phyloP scores from a whole-genome alignment of 2,329 filamentous ascomycete species.

The Paraphaeosphaeria sporulosa region DNA sequence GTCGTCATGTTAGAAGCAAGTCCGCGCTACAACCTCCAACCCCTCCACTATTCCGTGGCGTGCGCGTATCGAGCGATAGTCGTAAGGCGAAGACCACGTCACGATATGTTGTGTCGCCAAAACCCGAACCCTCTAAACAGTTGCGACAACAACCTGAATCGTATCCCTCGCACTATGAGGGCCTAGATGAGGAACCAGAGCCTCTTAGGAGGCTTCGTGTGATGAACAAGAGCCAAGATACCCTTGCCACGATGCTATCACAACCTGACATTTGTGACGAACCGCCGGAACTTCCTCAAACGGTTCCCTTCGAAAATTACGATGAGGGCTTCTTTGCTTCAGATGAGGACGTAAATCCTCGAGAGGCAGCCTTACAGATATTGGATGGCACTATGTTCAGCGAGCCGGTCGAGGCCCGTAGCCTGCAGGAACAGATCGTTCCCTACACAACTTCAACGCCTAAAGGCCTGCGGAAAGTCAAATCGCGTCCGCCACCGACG shows the following conservation, averaged over 20 bases:
- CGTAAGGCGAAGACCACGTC: slow-evolving; percentile 19
- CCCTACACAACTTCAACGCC: background rate
- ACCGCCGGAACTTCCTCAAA: slow-evolving; percentile 26
- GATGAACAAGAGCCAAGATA: slow-evolving; percentile 28
- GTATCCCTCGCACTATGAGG: slow-evolving; percentile 9
- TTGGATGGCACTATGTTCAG: slow-evolving; percentile 33
- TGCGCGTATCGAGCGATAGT: slow-evolving; percentile 10
- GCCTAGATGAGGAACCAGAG: slow-evolving; percentile 16
- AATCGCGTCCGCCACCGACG: slow-evolving; percentile 30
- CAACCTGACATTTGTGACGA: slow-evolving; percentile 37
- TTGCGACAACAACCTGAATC: background rate
- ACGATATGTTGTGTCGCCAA: slow-evolving; percentile 22
- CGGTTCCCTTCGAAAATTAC: background rate
- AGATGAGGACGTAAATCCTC: slow-evolving; percentile 12
- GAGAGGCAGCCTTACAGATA: slow-evolving; percentile 26
- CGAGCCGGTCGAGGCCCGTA: slow-evolving; percentile 17
- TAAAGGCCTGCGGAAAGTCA: background rate
- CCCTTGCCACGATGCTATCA: slow-evolving; percentile 32
- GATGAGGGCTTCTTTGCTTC: slow-evolving; percentile 19
- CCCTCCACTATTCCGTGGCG: slow-evolving; percentile 24
- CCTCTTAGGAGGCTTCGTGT: slow-evolving; percentile 25
- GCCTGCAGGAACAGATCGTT: background rate
- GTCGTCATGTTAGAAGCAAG: slow-evolving; percentile 37
- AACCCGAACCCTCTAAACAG: slow-evolving; percentile 13
- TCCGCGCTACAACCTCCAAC: slow-evolving; percentile 31